These are phyloP conservation scores for Histomonas meleagridis DNA, from an alignment of 208 protist species.

Conservation along the genomic window DNA sequence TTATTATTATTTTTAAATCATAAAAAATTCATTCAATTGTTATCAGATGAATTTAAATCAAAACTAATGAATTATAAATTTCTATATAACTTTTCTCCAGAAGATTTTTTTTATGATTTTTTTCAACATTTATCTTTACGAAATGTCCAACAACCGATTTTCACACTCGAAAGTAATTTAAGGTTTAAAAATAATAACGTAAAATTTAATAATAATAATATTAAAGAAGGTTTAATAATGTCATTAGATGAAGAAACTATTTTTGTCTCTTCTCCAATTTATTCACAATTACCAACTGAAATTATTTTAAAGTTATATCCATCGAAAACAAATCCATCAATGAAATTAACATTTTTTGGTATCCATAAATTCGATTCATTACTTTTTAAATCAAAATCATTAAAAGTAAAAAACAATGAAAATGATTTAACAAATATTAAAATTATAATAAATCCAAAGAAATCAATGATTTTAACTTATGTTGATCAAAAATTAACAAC, in stretches of 20 bases:
- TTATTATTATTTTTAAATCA: background rate
- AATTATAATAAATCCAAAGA: background rate
- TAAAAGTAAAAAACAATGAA: background rate
- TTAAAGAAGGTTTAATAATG: background rate
- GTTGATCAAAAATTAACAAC: background rate
- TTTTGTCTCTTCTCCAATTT: background rate
- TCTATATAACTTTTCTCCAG: background rate
- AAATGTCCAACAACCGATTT: background rate
- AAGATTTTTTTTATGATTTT: background rate
- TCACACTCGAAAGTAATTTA: background rate
- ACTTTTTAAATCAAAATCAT: background rate
- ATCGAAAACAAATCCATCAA: background rate
- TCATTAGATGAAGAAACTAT: background rate
- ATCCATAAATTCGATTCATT: background rate
- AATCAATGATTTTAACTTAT: background rate
- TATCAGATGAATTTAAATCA: background rate
- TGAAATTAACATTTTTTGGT: background rate
- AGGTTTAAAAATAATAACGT: background rate
- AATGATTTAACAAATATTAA: background rate
- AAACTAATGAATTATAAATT: background rate
- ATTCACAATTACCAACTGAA: background rate
- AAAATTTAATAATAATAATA: background rate
- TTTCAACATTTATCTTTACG: background rate
- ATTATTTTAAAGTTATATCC: background rate
- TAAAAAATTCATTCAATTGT: background rate